Percentiles rank a stretch among this genome's conserved stretches.
Conservation (phyloP, 2,329 filamentous ascomycete species). For the Chrysoporthe puriensis region DNA sequence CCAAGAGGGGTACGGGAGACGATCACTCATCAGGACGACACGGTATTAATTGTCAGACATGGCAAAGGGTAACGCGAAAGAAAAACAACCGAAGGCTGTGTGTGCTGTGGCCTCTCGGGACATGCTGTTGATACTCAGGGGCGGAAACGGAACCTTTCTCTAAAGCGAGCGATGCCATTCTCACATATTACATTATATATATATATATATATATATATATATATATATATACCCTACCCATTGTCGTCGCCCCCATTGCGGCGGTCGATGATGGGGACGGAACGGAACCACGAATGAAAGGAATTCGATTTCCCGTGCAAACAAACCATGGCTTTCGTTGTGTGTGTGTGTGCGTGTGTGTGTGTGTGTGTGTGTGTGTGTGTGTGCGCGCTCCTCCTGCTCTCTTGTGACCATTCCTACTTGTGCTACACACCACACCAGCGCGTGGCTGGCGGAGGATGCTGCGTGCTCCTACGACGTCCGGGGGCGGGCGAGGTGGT, state of each 20-base stretch:
- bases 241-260: not conserved
- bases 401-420: not conserved
- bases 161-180: slow-evolving; percentile 11
- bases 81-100: not conserved
- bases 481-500: not conserved
- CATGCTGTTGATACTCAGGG: not conserved
- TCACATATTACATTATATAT: not conserved
- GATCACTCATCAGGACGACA: not conserved
- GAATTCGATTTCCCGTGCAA: not conserved
- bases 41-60: not conserved
- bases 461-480: not conserved
- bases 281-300: not conserved
- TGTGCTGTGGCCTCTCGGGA: not conserved
- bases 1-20: not conserved
- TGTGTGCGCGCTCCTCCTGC: not conserved
- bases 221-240: not conserved
- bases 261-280: not conserved
- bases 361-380: not conserved
- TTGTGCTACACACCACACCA: not conserved
- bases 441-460: not conserved
- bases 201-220: not conserved
- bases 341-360: not conserved
- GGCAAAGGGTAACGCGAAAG: not conserved
- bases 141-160: not conserved
- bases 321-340: not conserved